A percentile compares a stretch with the other conserved stretches of the same genome.
Conservation (phyloP, 495 filamentous ascomycete species). For the Podospora tetraspora region DNA sequence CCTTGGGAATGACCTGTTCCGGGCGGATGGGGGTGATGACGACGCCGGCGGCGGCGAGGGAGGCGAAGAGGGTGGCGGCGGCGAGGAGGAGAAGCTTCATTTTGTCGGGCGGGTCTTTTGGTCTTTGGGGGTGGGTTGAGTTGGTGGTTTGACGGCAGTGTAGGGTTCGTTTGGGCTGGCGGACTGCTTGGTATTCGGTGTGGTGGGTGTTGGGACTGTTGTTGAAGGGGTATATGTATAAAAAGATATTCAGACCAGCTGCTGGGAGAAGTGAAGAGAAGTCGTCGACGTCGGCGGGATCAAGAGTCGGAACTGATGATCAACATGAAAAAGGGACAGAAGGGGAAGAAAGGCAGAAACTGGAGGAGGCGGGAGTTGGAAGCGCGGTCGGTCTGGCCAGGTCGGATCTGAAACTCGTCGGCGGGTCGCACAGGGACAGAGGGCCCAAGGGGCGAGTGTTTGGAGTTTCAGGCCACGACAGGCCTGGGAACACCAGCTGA, state of each 20-base stretch:
- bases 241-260: constrained; percentile 24
- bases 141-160: not conserved
- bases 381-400: not conserved
- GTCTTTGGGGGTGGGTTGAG: not conserved
- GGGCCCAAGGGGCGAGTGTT: not conserved
- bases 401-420: constrained; percentile 10
- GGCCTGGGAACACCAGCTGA: not conserved
- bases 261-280: constrained; percentile 1
- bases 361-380: not conserved
- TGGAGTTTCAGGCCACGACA: not conserved
- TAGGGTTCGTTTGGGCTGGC: not conserved
- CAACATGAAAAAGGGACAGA: not conserved
- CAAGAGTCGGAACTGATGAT: not conserved
- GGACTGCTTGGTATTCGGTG: not conserved
- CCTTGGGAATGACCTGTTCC: constrained; percentile 41
- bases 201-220: not conserved
- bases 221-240: not conserved
- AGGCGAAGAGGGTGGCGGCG: constrained; percentile 33
- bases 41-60: constrained; percentile 43
- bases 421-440: not conserved
- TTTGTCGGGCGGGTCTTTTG: not conserved
- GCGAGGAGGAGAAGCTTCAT: constrained; percentile 40
- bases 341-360: not conserved
- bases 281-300: not conserved
- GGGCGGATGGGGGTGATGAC: constrained; percentile 41